Percentiles rank a stretch among this genome's conserved stretches.
These are phyloP conservation scores for Cardamine chenopodiifolia DNA, from an alignment of 345 rosid species.

Conservation along the genomic window DNA sequence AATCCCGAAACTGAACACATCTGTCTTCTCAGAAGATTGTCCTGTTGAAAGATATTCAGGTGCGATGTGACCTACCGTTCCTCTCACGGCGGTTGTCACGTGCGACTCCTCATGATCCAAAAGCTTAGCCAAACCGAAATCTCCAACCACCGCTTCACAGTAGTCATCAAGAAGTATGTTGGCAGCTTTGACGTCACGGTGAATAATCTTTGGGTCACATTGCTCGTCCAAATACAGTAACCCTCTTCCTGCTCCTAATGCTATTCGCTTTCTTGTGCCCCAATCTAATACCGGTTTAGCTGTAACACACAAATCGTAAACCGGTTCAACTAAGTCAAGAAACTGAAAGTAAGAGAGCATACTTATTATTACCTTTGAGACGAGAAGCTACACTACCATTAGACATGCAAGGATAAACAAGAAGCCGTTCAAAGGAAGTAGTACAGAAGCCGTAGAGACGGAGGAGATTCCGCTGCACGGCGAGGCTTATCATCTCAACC, in stretches of 20 bases:
- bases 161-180: constrained; percentile 86
- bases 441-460: constrained; percentile 79
- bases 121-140: constrained; percentile 91
- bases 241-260: constrained; percentile 93
- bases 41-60: constrained; percentile 94
- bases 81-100: constrained; percentile 93
- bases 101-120: constrained; percentile 88
- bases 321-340: constrained; percentile 2
- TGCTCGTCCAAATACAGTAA: constrained; percentile 91
- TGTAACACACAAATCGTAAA: constrained; percentile 41
- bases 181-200: constrained; percentile 95
- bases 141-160: constrained; percentile 90
- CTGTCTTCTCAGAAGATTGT: constrained; percentile 96
- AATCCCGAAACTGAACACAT: constrained; percentile 92
- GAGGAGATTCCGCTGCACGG: constrained; percentile 89
- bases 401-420: constrained; percentile 96
- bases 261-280: constrained; percentile 87
- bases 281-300: constrained; percentile 86
- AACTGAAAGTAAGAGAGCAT: background rate
- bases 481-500: constrained; percentile 93
- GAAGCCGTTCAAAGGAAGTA: constrained; percentile 70
- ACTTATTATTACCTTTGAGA: constrained; percentile 60
- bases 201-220: constrained; percentile 97
- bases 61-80: constrained; percentile 95
- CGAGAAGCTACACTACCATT: constrained; percentile 95